These are phyloP conservation scores for Tuber brumale DNA, from an alignment of 495 filamentous ascomycete species.

Conservation along the genomic window DNA sequence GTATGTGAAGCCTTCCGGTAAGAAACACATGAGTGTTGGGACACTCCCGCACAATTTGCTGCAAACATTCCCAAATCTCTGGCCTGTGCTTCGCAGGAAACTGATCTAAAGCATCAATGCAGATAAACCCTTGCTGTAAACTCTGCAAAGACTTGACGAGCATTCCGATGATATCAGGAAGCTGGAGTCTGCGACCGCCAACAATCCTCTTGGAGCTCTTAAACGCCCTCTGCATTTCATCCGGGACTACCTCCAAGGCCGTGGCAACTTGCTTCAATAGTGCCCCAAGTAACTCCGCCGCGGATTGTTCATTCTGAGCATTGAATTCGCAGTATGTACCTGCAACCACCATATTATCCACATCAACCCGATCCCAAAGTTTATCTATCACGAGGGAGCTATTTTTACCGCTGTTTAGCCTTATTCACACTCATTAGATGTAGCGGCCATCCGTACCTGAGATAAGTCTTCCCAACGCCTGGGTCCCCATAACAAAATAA, in stretches of 20 bases:
- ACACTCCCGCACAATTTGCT: no score
- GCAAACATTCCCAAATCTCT: no score
- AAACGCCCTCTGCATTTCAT: not conserved
- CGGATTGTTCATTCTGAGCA: not conserved
- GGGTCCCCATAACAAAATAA: not conserved
- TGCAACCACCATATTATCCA: not conserved
- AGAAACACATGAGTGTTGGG: no score
- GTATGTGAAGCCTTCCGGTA: no score
- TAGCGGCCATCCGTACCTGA: not conserved
- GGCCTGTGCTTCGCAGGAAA: no score
- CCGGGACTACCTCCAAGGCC: not conserved
- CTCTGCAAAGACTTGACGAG: no score
- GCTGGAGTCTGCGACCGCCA: not conserved
- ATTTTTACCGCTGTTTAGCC: not conserved
- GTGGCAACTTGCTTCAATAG: not conserved
- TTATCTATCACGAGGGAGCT: not conserved
- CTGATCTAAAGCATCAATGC: no score
- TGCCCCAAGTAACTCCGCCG: not conserved
- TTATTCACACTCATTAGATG: not conserved
- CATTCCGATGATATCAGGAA: not conserved
- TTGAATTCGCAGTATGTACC: not conserved
- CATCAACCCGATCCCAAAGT: not conserved
- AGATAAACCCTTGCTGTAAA: no score
- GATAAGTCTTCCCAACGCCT: not conserved
- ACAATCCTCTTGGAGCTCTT: not conserved